Evolutionary conservation across 768 basidiomycete genomes (phyloP), one percentile per base, ranked within the genome.

Genomic region (Leccinum boreale): DNA sequence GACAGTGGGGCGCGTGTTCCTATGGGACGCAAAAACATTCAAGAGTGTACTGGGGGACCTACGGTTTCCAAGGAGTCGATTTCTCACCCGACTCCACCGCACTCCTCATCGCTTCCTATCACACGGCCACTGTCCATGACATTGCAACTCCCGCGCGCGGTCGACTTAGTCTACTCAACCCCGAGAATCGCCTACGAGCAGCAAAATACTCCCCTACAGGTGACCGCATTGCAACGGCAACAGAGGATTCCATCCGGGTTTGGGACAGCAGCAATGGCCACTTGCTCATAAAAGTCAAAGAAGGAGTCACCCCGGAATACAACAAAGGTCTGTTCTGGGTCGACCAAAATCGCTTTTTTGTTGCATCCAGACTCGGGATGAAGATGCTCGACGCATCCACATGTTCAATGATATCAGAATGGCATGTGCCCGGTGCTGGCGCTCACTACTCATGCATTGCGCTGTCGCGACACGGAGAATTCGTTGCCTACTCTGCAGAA

Each of bases 321-420:
- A 47, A 23, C 14, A 23, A 35, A 14, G 31, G 85, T 77, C 0
- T 92, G 89, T 31, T 14, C 42, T 44, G 42, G 42, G 19, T 44
- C n/a, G 42, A 44, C 9, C 33, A 35, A 1, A 44, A 44, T 17
- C 42, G n/a, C 4, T 17, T 44, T 10, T 44, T 42, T 8, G 39
- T 42, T 14, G 4, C 15, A n/a, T 42, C 39, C 17, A n/a, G 12
- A 15, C 15, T 6, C 39, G 15, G 15, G n/a, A n/a, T 42, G 6
- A 14, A 42, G 15, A 5, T 15, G 15, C 8, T 17, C 17, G 12
- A 42, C 7, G 39, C 39, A 42, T 42, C 39, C 39, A 42, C 39
- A 3, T 17, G 42, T n/a, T 17, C 39, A 42, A n/a, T 6, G n/a
- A 14, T 42, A 6, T 42, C 9, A 7, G 39, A 42, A 42, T 42